phyloP scores from a whole-genome alignment of 306 rosid species.

The Trichosanthes truncata region DNA sequence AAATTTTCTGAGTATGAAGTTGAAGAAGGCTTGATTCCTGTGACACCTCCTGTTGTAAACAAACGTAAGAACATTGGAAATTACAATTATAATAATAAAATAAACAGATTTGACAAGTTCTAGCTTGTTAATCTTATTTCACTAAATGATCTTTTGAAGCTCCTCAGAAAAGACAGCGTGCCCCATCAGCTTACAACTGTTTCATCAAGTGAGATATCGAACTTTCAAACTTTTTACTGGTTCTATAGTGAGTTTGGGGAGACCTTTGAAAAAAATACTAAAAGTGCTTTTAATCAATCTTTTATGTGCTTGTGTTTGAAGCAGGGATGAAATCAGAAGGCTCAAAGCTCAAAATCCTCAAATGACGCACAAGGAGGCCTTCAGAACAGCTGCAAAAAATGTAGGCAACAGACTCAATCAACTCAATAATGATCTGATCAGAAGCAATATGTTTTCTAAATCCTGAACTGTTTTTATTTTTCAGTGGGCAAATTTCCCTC shows the following conservation, averaged over 20 bases:
- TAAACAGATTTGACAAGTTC: not conserved
- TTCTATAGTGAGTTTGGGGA: not conserved
- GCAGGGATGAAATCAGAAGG: constrained; percentile 85
- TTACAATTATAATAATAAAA: not conserved
- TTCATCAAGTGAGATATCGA: constrained; percentile 69
- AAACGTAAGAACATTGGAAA: constrained; percentile 41
- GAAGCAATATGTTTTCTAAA: not conserved
- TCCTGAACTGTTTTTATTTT: not conserved
- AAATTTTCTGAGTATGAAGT: constrained; percentile 60
- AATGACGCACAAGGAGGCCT: constrained; percentile 94
- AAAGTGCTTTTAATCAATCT: not conserved
- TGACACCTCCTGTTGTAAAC: constrained; percentile 36
- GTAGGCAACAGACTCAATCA: constrained; percentile 19
- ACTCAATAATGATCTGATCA: not conserved
- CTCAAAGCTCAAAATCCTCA: constrained; percentile 75
- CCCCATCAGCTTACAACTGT: constrained; percentile 89
- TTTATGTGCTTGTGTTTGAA: not conserved
- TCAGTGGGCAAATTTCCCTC: constrained; percentile 93
- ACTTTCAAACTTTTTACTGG: not conserved
- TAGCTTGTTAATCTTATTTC: not conserved
- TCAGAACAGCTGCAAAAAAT: constrained; percentile 87
- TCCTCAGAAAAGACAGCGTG: constrained; percentile 90
- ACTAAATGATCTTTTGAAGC: constrained; percentile 24
- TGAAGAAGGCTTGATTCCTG: constrained; percentile 27
- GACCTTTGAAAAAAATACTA: not conserved